Evolutionary conservation across 345 rosid genomes (phyloP).

Genomic region (Eucalyptus decipiens): DNA sequence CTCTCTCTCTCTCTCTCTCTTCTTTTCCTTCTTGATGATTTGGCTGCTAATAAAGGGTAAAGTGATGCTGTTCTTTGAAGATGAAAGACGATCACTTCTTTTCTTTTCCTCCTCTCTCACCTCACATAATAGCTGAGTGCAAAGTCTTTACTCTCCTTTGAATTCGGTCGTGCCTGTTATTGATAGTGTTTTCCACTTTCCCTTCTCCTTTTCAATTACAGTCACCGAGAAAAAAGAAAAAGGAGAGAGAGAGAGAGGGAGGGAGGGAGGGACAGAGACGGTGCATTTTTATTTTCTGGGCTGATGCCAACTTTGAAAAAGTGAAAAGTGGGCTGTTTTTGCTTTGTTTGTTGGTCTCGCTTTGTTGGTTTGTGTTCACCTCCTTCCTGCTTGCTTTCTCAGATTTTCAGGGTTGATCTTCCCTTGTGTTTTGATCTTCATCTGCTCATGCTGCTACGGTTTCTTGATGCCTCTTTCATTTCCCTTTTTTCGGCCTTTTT

Average conservation of each 20-base stretch:
- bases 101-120: neutral
- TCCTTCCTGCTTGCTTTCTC: neutral
- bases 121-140: neutral
- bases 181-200: neutral
- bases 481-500: neutral
- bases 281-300: neutral
- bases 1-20: neutral
- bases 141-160: neutral
- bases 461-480: neutral
- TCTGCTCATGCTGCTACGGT: neutral
- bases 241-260: too few species aligned
- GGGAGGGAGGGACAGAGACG: neutral
- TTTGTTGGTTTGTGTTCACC: slow-evolving; percentile 14
- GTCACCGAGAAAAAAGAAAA: neutral
- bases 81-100: neutral
- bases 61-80: neutral
- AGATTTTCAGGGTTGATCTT: neutral
- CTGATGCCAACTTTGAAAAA: neutral
- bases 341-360: slow-evolving; percentile 7
- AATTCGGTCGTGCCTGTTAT: neutral
- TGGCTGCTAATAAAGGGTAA: neutral
- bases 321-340: neutral
- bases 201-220: neutral
- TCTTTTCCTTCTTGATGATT: neutral
- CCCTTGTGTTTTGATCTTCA: slow-evolving; percentile 1